A percentile compares a stretch with the other conserved stretches of the same genome.
Conservation (phyloP, 192 early-diverging fungal species). For the Linnemannia elongata region DNA sequence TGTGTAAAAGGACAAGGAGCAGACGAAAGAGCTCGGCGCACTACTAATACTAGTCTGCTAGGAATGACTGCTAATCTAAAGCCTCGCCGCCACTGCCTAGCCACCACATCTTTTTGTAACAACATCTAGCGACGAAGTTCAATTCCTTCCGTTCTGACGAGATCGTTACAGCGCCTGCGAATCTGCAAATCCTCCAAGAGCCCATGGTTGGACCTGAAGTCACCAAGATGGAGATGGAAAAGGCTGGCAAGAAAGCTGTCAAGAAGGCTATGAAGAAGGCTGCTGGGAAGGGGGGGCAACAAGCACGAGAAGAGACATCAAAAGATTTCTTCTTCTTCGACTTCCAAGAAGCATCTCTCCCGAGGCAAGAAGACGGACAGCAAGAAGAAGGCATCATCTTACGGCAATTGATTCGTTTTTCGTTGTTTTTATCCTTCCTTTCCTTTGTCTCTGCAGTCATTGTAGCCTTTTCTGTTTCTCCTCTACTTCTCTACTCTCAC, state of each 20-base stretch:
- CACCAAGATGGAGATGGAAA: too few species aligned
- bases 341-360: not conserved
- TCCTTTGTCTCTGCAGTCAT: not conserved
- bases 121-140: slow-evolving; percentile 12
- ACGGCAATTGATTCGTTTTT: not conserved
- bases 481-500: too few species aligned
- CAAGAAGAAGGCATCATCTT: not conserved
- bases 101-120: too few species aligned
- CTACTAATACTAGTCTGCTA: too few species aligned
- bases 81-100: too few species aligned
- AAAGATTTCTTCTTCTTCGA: too few species aligned
- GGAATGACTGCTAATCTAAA: too few species aligned
- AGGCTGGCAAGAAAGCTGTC: not conserved
- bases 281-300: not conserved
- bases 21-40: too few species aligned
- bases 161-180: not conserved
- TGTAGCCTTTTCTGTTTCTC: not conserved
- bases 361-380: not conserved
- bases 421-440: not conserved
- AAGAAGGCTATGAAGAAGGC: too few species aligned
- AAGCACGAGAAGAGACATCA: not conserved
- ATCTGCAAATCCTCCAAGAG: not conserved
- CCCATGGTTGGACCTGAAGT: not conserved
- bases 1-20: too few species aligned
- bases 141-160: slow-evolving; percentile 15